These are phyloP conservation scores for Fraxinus floribunda DNA, from an alignment of 305 asterid genomes.

Conservation along the genomic window DNA sequence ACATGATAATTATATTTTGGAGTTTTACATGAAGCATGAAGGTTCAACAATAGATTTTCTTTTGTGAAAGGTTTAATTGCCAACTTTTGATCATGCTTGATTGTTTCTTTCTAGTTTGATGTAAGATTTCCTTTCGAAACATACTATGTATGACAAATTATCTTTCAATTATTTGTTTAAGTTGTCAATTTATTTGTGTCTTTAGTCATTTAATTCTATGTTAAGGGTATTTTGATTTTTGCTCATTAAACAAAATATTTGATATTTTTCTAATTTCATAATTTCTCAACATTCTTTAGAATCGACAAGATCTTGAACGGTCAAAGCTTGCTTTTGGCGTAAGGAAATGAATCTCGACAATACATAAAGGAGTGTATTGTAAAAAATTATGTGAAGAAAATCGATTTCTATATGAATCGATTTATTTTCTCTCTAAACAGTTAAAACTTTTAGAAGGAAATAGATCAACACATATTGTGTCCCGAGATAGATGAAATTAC, in stretches of 20 bases:
- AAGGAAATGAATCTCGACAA: no score
- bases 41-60: background rate
- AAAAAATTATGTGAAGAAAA: no score
- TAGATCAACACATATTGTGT: background rate
- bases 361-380: no score
- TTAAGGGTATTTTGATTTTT: no score
- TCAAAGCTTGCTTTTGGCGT: no score
- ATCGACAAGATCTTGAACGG: background rate
- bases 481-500: no score
- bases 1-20: background rate
- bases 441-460: background rate
- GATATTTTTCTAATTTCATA: no score
- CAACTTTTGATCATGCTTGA: background rate
- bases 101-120: background rate
- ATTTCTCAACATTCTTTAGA: background rate
- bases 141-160: background rate
- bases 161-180: no score
- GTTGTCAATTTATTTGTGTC: background rate
- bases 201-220: background rate
- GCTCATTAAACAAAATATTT: background rate
- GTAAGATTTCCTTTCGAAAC: background rate
- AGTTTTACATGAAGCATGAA: background rate
- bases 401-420: no score
- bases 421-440: no score
- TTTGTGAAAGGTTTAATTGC: background rate